These are phyloP conservation scores for Suhomyces prunicola DNA, from an alignment of 805 yeast genomes.

Conservation along the genomic window DNA sequence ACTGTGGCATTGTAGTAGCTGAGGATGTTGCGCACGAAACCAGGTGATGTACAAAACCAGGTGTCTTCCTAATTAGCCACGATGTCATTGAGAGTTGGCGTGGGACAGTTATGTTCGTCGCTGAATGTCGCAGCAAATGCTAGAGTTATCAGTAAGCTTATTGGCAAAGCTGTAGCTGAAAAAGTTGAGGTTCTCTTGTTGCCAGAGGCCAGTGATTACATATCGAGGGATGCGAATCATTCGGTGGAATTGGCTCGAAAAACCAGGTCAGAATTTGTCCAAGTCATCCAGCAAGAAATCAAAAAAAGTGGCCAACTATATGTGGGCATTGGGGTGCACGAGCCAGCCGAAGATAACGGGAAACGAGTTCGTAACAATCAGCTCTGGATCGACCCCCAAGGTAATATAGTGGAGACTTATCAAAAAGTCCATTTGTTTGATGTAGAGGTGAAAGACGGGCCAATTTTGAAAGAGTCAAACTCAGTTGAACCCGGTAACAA, in stretches of 20 bases:
- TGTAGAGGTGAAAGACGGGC: constrained; percentile 79
- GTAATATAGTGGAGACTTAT: constrained; percentile 65
- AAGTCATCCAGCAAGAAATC: constrained; percentile 47
- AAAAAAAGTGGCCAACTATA: constrained; percentile 41
- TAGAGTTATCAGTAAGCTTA: constrained; percentile 52
- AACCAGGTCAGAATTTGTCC: constrained; percentile 37
- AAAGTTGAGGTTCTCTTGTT: constrained; percentile 72
- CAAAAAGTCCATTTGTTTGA: constrained; percentile 89
- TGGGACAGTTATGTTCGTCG: constrained; percentile 83
- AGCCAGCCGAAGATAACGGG: constrained; percentile 47
- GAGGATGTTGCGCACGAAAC: neutral
- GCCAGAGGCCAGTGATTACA: constrained; percentile 93
- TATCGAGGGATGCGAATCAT: constrained; percentile 67
- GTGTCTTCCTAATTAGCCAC: neutral
- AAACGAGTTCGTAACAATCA: constrained; percentile 53
- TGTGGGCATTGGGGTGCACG: constrained; percentile 87
- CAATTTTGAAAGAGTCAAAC: constrained; percentile 70
- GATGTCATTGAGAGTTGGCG: constrained; percentile 47
- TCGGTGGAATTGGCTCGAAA: constrained; percentile 55
- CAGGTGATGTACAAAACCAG: neutral
- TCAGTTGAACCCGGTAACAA: constrained; percentile 76
- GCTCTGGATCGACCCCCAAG: constrained; percentile 64
- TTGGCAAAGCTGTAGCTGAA: constrained; percentile 57
- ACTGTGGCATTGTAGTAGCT: neutral
- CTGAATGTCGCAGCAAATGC: constrained; percentile 60